phyloP scores from a whole-genome alignment of 2,329 filamentous ascomycete species.

The Monilinia aucupariae region DNA sequence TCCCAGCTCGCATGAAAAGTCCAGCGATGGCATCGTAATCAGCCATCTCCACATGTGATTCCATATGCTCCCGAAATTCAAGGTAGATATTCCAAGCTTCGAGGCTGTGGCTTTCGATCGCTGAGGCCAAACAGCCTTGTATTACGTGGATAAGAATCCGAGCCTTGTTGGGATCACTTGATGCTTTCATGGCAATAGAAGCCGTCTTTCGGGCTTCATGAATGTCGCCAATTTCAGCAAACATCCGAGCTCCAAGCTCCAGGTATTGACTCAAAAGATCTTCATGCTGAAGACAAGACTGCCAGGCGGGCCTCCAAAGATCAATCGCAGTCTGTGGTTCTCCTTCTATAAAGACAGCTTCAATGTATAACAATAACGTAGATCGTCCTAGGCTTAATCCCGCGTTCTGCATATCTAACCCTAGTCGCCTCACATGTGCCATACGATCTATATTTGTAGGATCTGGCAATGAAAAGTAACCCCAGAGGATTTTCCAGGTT shows the following conservation, averaged over 20 bases:
- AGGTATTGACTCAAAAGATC: conserved; percentile 47
- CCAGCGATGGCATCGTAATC: conserved; percentile 74
- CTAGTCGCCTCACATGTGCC: conserved; percentile 55
- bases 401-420: conserved; percentile 59
- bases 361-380: conserved; percentile 62
- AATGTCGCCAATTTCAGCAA: conserved; percentile 52
- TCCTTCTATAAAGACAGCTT: conserved; percentile 60
- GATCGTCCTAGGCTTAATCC: conserved; percentile 49
- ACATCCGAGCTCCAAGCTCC: conserved; percentile 62
- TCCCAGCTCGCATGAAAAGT: conserved; percentile 61
- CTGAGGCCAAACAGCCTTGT: conserved; percentile 50
- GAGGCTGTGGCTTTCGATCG: conserved; percentile 43
- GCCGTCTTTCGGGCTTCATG: conserved; percentile 53
- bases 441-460: conserved; percentile 50
- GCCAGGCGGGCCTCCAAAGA: conserved; percentile 38
- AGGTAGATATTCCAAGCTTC: conserved; percentile 65
- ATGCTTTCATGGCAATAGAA: conserved; percentile 45
- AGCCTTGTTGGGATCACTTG: conserved; percentile 42
- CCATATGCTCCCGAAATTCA: conserved; percentile 56
- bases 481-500: conserved; percentile 64
- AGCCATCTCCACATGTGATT: conserved; percentile 56
- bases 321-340: conserved; percentile 40
- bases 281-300: conserved; percentile 19
- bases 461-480: conserved; percentile 46
- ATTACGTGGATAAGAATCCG: conserved; percentile 65